Conservation (phyloP, 352 stramenopile genomes). For the Pythium pectinolyticum region DNA sequence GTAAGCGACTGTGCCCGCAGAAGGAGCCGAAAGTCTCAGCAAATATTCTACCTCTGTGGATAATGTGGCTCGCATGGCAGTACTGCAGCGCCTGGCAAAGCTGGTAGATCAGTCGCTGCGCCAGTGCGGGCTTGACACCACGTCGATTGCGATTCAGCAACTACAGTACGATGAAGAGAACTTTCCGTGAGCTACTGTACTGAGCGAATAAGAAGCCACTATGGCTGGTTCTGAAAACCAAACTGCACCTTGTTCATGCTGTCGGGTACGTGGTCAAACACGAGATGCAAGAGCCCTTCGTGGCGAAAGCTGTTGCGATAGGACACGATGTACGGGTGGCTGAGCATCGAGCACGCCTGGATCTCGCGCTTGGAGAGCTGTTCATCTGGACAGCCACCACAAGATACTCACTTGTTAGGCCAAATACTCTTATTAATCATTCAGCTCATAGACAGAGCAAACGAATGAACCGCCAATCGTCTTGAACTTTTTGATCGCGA, state of each 20-base stretch:
- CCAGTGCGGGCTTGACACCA: slow-evolving; percentile 53
- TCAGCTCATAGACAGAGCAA: background rate
- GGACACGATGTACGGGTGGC: slow-evolving; percentile 75
- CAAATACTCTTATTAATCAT: too few relatives aligned
- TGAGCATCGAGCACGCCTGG: slow-evolving; percentile 83
- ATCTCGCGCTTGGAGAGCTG: slow-evolving; percentile 79
- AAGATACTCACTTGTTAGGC: background rate
- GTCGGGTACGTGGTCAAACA: slow-evolving; percentile 77
- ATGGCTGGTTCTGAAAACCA: too few relatives aligned
- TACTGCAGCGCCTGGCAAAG: slow-evolving; percentile 75
- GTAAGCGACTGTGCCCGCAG: background rate
- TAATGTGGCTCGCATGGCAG: slow-evolving; percentile 77
- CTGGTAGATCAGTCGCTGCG: slow-evolving; percentile 61
- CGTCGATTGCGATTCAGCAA: slow-evolving; percentile 51
- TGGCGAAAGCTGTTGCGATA: slow-evolving; percentile 82
- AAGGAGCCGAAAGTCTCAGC: background rate
- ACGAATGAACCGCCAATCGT: slow-evolving; percentile 41
- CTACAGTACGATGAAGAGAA: slow-evolving; percentile 33
- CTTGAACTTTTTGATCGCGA: slow-evolving; percentile 88
- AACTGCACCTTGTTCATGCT: slow-evolving; percentile 64
- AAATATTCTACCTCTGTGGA: slow-evolving; percentile 62
- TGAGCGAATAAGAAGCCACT: too few relatives aligned
- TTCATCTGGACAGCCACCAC: slow-evolving; percentile 63
- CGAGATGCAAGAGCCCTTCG: slow-evolving; percentile 71
- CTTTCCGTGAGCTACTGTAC: too few relatives aligned